Percentiles rank a stretch among this genome's conserved stretches.
Evolutionary conservation across 371 early-diverging fungal genomes (phyloP).

Genomic region (Rhizopus arrhizus): DNA sequence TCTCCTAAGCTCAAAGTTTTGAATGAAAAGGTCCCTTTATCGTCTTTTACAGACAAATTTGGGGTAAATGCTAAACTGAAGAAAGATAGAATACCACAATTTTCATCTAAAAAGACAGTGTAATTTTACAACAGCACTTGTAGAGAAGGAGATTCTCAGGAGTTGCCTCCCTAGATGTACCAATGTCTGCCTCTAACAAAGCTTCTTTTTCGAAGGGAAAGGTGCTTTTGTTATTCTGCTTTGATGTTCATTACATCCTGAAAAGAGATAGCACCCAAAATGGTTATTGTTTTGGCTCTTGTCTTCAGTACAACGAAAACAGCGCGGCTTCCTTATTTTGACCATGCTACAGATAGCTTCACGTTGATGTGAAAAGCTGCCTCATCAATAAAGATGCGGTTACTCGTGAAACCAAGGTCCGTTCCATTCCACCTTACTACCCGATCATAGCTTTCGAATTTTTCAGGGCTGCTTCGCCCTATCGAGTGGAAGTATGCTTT

Average conservation of each 20-base stretch:
- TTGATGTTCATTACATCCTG: too few species aligned
- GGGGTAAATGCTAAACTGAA: background rate
- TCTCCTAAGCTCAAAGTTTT: background rate
- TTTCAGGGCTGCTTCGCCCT: background rate
- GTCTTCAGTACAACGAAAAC: too few species aligned
- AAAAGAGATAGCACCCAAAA: too few species aligned
- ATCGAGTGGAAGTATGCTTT: too few species aligned
- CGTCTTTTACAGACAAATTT: background rate
- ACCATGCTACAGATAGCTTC: too few species aligned
- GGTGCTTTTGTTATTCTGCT: too few species aligned
- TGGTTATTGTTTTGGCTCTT: too few species aligned
- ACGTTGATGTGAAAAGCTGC: too few species aligned
- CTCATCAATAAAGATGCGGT: too few species aligned
- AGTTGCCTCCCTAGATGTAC: background rate
- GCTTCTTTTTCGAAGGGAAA: background rate
- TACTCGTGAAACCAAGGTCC: background rate
- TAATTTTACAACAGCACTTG: background rate
- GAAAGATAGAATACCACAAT: background rate
- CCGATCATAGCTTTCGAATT: background rate
- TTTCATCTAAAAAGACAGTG: background rate
- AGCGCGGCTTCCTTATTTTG: too few species aligned
- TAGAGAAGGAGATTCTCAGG: background rate
- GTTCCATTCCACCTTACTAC: slow-evolving; percentile 1
- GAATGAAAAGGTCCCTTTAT: background rate
- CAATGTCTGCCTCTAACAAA: background rate